Evolutionary conservation across 768 basidiomycete species (phyloP).

Genomic region (Lactifluus volemus): DNA sequence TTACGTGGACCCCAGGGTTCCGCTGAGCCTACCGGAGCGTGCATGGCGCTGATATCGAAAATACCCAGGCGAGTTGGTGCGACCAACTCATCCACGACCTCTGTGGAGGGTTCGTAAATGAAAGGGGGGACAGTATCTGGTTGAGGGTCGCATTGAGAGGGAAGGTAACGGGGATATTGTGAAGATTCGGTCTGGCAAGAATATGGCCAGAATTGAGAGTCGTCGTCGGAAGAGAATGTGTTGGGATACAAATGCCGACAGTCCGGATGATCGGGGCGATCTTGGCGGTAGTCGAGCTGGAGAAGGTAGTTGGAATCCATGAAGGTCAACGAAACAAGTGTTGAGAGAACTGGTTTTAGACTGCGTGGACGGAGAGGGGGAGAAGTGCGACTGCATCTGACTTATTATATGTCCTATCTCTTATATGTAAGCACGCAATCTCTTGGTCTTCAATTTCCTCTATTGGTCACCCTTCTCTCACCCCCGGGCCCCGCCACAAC

Average conservation of each 20-base stretch:
- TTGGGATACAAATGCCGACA: slow-evolving; percentile 1
- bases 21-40: not conserved
- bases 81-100: not conserved
- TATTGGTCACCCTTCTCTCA: not conserved
- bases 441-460: not conserved
- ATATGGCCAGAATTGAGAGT: slow-evolving; percentile 14
- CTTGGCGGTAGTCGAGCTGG: slow-evolving; percentile 7
- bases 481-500: not conserved
- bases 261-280: slow-evolving; percentile 5
- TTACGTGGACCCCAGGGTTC: slow-evolving; percentile 7
- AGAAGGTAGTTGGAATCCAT: slow-evolving; percentile 11
- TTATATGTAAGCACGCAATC: not conserved
- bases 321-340: not conserved
- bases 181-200: not conserved
- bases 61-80: slow-evolving; percentile 7
- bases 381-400: not conserved
- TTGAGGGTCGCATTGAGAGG: slow-evolving; percentile 9
- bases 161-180: slow-evolving; percentile 1
- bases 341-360: slow-evolving; percentile 5
- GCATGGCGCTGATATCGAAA: slow-evolving; percentile 11
- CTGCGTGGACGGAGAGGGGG: slow-evolving; percentile 10
- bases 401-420: slow-evolving; percentile 6
- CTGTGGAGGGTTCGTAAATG: not conserved
- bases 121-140: not conserved
- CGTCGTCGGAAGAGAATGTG: slow-evolving; percentile 2